These are phyloP conservation scores for Colletotrichum sp. DNA, from an alignment of 2,329 filamentous ascomycete genomes.

Conservation along the genomic window DNA sequence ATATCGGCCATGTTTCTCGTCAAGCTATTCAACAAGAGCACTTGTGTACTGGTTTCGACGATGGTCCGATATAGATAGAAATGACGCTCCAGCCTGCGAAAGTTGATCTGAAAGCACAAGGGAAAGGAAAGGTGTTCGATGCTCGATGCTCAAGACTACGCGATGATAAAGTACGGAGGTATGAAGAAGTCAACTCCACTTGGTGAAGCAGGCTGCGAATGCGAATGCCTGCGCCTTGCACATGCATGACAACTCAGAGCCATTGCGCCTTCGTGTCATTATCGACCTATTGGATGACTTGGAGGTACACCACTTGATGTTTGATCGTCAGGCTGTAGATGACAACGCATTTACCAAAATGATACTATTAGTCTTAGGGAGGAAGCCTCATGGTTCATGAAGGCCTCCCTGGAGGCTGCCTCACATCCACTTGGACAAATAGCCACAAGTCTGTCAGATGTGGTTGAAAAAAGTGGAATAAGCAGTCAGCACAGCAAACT, in stretches of 20 bases:
- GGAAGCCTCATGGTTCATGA: too few species aligned
- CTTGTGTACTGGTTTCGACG: fast-evolving
- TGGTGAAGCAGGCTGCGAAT: not conserved
- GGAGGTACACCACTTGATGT: fast-evolving
- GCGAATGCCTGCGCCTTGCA: not conserved
- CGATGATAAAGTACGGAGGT: too few species aligned
- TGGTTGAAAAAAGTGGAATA: slow-evolving; percentile 16
- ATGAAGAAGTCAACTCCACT: too few species aligned
- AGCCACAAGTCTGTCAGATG: not conserved
- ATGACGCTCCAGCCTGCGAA: not conserved
- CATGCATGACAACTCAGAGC: not conserved
- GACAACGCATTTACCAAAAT: too few species aligned
- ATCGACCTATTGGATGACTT: not conserved
- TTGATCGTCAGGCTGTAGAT: fast-evolving
- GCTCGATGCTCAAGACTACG: too few species aligned
- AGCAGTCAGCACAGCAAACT: slow-evolving; percentile 21
- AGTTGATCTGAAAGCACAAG: too few species aligned
- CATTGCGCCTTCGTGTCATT: not conserved
- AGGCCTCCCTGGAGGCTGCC: too few species aligned
- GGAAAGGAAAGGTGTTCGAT: too few species aligned
- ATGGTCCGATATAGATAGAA: not conserved
- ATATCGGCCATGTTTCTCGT: not conserved
- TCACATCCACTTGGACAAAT: not conserved
- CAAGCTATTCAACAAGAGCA: fast-evolving
- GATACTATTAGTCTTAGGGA: too few species aligned